Percentiles rank a stretch among this genome's conserved stretches.
Conservation (phyloP, 371 early-diverging fungal species). For the Mucor plumbeus region DNA sequence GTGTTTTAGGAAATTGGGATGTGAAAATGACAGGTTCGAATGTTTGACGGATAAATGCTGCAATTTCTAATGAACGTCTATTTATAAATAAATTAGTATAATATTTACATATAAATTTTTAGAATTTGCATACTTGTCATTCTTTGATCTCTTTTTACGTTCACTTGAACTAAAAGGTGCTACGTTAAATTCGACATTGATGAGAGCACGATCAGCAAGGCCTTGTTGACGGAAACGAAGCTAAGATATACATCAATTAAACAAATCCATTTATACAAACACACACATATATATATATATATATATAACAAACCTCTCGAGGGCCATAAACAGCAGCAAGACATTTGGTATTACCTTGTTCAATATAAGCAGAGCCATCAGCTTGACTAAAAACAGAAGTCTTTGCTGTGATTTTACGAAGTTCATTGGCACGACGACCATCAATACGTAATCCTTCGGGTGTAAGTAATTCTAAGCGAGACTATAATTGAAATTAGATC, state of each 20-base stretch:
- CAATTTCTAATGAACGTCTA: slow-evolving; percentile 86
- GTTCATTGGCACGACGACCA: slow-evolving; percentile 90
- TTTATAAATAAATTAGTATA: background rate
- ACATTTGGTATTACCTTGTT: slow-evolving; percentile 96
- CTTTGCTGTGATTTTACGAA: slow-evolving; percentile 82
- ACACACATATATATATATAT: background rate
- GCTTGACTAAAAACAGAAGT: slow-evolving; percentile 83
- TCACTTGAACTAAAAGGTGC: slow-evolving; percentile 93
- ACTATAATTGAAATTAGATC: slow-evolving; percentile 36
- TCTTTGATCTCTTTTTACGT: slow-evolving; percentile 79
- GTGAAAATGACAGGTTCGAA: slow-evolving; percentile 90
- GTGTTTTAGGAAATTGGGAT: slow-evolving; percentile 80
- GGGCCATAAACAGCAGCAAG: slow-evolving; percentile 95
- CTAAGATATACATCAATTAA: slow-evolving; percentile 32
- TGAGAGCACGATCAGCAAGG: slow-evolving; percentile 78
- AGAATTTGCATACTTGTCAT: slow-evolving; percentile 73
- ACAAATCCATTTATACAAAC: too few species aligned
- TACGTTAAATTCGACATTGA: slow-evolving; percentile 90
- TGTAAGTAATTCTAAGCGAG: slow-evolving; percentile 67
- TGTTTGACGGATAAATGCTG: slow-evolving; percentile 84
- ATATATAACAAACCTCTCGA: slow-evolving; percentile 69
- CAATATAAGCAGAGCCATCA: slow-evolving; percentile 93
- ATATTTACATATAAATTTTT: too few species aligned
- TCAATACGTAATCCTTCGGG: slow-evolving; percentile 90
- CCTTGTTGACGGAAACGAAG: slow-evolving; percentile 63